These are phyloP conservation scores for Paspalum notatum DNA, from an alignment of 176 grass and related monocot genomes.

Conservation along the genomic window DNA sequence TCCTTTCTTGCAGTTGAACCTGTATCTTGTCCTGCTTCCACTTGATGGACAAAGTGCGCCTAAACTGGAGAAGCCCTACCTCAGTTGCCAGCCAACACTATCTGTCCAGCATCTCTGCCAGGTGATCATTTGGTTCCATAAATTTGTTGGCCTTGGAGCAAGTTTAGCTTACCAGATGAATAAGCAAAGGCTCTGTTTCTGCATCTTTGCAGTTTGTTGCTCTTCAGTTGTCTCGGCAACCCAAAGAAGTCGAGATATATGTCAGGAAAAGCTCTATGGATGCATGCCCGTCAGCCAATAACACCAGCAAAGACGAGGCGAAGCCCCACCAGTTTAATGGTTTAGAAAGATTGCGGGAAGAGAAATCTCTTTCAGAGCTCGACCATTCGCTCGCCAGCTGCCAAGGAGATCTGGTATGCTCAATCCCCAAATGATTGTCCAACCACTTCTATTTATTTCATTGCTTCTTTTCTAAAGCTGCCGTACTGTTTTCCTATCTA, in stretches of 20 bases:
- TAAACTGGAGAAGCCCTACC: slow-evolving; percentile 57
- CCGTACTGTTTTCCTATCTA: background rate
- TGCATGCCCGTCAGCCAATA: slow-evolving; percentile 13
- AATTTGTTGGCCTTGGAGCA: background rate
- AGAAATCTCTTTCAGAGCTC: slow-evolving; percentile 52
- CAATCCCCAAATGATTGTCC: background rate
- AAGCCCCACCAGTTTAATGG: background rate
- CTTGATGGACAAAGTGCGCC: slow-evolving; percentile 61
- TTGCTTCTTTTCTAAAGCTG: slow-evolving; percentile 1
- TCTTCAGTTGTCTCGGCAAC: slow-evolving; percentile 52
- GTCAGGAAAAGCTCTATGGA: slow-evolving; percentile 34
- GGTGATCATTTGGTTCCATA: slow-evolving; percentile 46
- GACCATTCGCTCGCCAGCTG: slow-evolving; percentile 36
- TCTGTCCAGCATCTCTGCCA: slow-evolving; percentile 64
- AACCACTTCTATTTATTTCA: slow-evolving; percentile 1
- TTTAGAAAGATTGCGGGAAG: slow-evolving; percentile 53
- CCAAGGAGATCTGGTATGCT: slow-evolving; percentile 54
- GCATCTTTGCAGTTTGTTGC: slow-evolving; percentile 48
- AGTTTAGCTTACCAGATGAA: slow-evolving; percentile 3
- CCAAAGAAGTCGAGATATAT: slow-evolving; percentile 58
- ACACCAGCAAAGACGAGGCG: slow-evolving; percentile 4
- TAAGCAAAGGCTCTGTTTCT: slow-evolving; percentile 24
- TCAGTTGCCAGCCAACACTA: slow-evolving; percentile 61
- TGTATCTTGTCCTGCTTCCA: slow-evolving; percentile 59
- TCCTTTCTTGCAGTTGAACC: slow-evolving; percentile 58